Conservation (phyloP, 1,284 basidiomycete species). For the Rhodotorula sp. region DNA sequence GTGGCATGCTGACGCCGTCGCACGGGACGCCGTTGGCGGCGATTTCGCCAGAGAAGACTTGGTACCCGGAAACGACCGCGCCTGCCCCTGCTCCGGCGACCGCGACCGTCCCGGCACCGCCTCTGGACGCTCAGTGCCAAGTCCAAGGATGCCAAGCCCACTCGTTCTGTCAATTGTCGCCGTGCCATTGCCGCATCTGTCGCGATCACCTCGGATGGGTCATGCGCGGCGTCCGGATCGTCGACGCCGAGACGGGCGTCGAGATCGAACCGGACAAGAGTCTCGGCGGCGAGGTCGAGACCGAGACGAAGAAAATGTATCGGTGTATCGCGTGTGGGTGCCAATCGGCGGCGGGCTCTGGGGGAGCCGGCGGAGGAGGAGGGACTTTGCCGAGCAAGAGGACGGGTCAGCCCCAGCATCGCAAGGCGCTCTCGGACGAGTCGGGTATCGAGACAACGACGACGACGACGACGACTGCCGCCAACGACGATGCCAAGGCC, state of each 20-base stretch:
- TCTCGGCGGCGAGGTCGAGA: not conserved
- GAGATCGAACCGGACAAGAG: not conserved
- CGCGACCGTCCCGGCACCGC: not conserved
- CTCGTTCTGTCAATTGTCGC: constrained; percentile 16
- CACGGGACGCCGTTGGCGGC: not conserved
- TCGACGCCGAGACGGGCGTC: not conserved
- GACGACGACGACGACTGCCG: not conserved
- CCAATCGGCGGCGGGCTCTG: not conserved
- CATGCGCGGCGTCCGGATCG: not conserved
- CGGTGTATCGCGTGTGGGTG: constrained; percentile 11
- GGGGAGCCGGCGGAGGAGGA: not conserved
- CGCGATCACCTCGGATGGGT: constrained; percentile 19
- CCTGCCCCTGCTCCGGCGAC: not conserved
- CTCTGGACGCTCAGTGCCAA: not conserved
- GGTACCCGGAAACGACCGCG: too few relatives aligned
- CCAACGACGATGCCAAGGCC: not conserved
- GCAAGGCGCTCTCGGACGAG: not conserved
- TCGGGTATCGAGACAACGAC: not conserved
- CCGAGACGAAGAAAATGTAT: constrained; percentile 9
- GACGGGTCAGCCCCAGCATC: not conserved
- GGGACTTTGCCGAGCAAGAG: not conserved
- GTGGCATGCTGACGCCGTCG: not conserved
- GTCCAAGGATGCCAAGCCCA: not conserved
- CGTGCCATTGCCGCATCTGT: constrained; percentile 26
- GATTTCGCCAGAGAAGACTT: too few relatives aligned